These are phyloP conservation scores for Fusarium fujikuroi DNA, from an alignment of 2,329 filamentous ascomycete species.

Conservation along the genomic window DNA sequence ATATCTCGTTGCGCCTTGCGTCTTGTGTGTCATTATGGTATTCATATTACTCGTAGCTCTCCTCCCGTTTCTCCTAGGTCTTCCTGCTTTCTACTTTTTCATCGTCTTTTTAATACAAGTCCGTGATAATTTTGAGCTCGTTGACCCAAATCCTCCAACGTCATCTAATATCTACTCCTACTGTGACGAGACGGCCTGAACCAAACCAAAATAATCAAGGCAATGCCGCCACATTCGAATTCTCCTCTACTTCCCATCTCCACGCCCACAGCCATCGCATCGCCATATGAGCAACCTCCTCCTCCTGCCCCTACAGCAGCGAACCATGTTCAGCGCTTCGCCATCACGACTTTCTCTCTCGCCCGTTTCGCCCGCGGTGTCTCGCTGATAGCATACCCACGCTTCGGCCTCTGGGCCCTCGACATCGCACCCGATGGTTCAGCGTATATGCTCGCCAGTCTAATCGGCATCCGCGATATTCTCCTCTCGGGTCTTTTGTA, in stretches of 20 bases:
- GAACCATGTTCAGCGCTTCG: constrained; percentile 35
- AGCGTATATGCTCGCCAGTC: constrained; percentile 45
- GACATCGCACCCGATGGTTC: constrained; percentile 44
- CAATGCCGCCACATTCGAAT: constrained; percentile 33
- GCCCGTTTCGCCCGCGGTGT: constrained; percentile 46
- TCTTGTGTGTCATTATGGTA: constrained; percentile 1
- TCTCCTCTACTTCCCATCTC: constrained; percentile 44
- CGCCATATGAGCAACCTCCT: constrained; percentile 5
- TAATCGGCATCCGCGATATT: constrained; percentile 48
- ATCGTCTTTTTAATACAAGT: constrained; percentile 21
- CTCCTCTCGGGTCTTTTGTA: constrained; percentile 46
- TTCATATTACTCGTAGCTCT: constrained; percentile 17
- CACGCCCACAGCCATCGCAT: constrained; percentile 36
- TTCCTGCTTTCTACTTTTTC: constrained; percentile 11
- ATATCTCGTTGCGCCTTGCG: not conserved
- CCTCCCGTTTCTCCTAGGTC: constrained; percentile 17
- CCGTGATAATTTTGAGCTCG: constrained; percentile 12
- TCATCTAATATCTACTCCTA: not conserved
- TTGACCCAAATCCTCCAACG: not conserved
- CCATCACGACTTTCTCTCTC: constrained; percentile 40
- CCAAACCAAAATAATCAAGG: constrained; percentile 1
- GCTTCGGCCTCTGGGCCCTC: constrained; percentile 46
- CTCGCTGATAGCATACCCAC: constrained; percentile 44
- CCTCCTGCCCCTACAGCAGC: constrained; percentile 21
- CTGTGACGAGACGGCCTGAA: not conserved